A percentile compares a stretch with the other conserved stretches of the same genome.
Conservation (phyloP, 2,329 filamentous ascomycete genomes). For the Hyphodiscus sp. region DNA sequence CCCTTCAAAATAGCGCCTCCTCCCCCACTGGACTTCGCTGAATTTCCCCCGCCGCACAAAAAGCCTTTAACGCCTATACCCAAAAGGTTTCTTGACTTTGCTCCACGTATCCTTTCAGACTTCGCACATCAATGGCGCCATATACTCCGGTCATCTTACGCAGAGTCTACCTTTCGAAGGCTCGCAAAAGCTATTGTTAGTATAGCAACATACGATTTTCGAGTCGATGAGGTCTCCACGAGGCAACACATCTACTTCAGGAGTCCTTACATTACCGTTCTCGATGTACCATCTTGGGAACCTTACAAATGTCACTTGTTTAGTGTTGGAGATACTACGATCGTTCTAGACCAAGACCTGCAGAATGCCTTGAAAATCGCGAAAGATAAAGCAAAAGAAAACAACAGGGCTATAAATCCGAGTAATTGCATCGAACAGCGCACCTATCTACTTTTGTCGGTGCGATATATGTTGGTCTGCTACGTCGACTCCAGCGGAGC, state of each 20-base stretch:
- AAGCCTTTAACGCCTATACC: background rate
- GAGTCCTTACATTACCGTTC: constrained; percentile 1
- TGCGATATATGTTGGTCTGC: constrained; percentile 11
- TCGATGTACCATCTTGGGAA: constrained; percentile 6
- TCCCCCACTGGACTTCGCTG: background rate
- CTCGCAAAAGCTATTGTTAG: constrained; percentile 9
- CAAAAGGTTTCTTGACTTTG: constrained; percentile 4
- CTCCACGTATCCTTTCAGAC: constrained; percentile 8
- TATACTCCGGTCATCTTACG: constrained; percentile 10
- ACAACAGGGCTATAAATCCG: background rate
- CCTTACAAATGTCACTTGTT: constrained; percentile 3
- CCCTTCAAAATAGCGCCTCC: background rate
- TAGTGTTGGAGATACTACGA: constrained; percentile 2
- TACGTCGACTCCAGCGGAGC: background rate
- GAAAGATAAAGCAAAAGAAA: constrained; percentile 1
- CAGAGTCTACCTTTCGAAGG: constrained; percentile 8
- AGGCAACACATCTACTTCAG: constrained; percentile 1
- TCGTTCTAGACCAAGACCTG: constrained; percentile 9
- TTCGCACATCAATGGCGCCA: constrained; percentile 12
- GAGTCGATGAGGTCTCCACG: constrained; percentile 2
- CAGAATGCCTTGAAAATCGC: constrained; percentile 3
- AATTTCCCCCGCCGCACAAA: constrained; percentile 5
- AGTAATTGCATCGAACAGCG: background rate
- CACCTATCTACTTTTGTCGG: constrained; percentile 9
- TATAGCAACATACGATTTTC: constrained; percentile 9